Evolutionary conservation across 2,329 filamentous ascomycete species (phyloP).

Genomic region (Trichoderma lentiforme): DNA sequence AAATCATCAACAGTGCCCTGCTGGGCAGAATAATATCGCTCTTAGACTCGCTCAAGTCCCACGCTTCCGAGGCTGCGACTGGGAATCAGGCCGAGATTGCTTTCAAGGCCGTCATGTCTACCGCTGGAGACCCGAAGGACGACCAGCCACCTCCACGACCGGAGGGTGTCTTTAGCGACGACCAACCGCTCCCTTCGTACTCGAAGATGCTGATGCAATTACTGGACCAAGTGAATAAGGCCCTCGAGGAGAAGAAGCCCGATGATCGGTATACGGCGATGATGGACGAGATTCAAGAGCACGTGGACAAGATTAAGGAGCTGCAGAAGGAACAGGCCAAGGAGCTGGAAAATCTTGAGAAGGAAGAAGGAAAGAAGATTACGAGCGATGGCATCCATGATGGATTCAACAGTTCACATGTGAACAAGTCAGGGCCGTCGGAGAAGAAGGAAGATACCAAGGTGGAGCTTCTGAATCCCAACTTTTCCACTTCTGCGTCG

Average conservation of each 20-base stretch:
- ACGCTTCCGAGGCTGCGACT: conserved; percentile 64
- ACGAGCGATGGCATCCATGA: conserved; percentile 87
- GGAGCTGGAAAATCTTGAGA: conserved; percentile 79
- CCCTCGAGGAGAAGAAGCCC: conserved; percentile 72
- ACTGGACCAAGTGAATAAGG: conserved; percentile 85
- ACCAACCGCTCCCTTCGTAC: conserved; percentile 75
- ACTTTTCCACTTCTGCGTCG: conserved; percentile 29
- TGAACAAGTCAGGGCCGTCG: conserved; percentile 58
- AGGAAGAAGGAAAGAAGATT: conserved; percentile 83
- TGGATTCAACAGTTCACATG: conserved; percentile 84
- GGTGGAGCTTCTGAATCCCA: conserved; percentile 76
- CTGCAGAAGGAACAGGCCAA: conserved; percentile 71
- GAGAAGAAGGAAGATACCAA: conserved; percentile 48
- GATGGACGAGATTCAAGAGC: conserved; percentile 71
- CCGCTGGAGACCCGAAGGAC: conserved; percentile 67
- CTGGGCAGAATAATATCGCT: conserved; percentile 79
- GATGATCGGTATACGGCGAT: conserved; percentile 70
- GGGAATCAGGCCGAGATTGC: conserved; percentile 75
- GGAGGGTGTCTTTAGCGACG: conserved; percentile 72
- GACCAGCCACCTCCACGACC: conserved; percentile 72
- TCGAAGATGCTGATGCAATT: conserved; percentile 98
- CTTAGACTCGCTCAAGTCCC: conserved; percentile 68
- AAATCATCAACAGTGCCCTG: conserved; percentile 87
- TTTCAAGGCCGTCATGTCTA: conserved; percentile 86
- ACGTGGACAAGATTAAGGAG: conserved; percentile 72